Conservation (phyloP, 192 early-diverging fungal genomes). For the Rhizophagus prolifer region DNA sequence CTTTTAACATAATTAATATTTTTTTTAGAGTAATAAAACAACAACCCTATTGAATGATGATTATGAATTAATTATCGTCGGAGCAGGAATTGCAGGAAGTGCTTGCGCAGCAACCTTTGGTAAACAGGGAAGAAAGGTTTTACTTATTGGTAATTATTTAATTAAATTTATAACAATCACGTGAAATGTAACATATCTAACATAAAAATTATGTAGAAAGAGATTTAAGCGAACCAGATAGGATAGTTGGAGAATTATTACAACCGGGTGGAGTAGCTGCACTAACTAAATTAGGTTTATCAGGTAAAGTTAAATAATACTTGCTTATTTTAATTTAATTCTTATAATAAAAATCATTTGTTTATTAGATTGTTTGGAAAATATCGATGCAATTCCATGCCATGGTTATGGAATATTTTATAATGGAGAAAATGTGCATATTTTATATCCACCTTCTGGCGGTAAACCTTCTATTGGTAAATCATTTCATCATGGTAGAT, state of each 20-base stretch:
- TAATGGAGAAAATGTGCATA: conserved; percentile 55
- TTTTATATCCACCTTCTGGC: conserved; percentile 65
- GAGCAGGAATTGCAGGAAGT: conserved; percentile 91
- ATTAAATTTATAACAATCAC: not conserved
- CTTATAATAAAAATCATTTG: not conserved
- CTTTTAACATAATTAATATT: too few relatives aligned
- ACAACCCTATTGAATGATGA: not conserved
- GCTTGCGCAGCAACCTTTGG: conserved; percentile 82
- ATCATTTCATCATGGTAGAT: conserved; percentile 93
- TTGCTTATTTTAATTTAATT: not conserved
- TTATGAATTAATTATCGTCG: conserved; percentile 86
- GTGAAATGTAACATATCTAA: not conserved
- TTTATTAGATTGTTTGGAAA: conserved; percentile 65
- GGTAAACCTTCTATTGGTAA: conserved; percentile 58
- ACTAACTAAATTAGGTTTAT: conserved; percentile 73
- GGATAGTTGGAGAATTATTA: conserved; percentile 96
- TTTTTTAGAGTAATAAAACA: not conserved
- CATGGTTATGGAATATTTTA: conserved; percentile 87
- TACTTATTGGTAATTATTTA: conserved; percentile 47
- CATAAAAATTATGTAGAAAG: conserved; percentile 56
- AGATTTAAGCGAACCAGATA: conserved; percentile 90
- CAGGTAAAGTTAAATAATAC: conserved; percentile 39
- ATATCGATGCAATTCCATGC: conserved; percentile 80
- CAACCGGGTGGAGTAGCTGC: conserved; percentile 93
- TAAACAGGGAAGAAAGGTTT: conserved; percentile 66